phyloP scores from a whole-genome alignment of 2,329 filamentous ascomycete genomes.

The Phaeomoniella chlamydospora region DNA sequence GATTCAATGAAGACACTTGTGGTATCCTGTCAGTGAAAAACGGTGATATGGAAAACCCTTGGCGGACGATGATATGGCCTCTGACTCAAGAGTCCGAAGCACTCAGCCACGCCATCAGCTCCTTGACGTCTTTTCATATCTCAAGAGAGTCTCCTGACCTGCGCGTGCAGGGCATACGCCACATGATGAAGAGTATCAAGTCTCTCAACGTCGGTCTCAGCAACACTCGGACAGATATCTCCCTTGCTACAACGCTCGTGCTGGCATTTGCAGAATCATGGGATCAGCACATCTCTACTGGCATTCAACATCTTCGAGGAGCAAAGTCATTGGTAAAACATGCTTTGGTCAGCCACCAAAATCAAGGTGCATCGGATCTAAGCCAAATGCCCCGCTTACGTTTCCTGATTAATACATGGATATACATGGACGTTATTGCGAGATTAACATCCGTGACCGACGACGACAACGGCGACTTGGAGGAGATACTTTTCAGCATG shows the following conservation, averaged over 20 bases:
- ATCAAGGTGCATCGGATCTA: constrained; percentile 15
- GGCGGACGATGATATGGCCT: constrained; percentile 58
- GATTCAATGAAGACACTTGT: constrained; percentile 53
- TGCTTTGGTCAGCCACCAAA: constrained; percentile 35
- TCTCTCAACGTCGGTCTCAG: background rate
- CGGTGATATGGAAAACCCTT: constrained; percentile 54
- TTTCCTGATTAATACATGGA: constrained; percentile 57
- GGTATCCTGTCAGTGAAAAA: constrained; percentile 59
- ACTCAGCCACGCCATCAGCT: constrained; percentile 52
- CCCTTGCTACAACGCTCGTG: constrained; percentile 55
- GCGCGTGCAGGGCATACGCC: constrained; percentile 49
- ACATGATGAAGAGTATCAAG: constrained; percentile 44
- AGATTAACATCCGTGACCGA: constrained; percentile 49
- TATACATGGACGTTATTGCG: constrained; percentile 61
- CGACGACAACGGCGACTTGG: constrained; percentile 40
- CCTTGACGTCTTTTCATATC: constrained; percentile 56
- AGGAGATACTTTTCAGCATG: constrained; percentile 29
- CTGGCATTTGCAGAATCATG: constrained; percentile 58
- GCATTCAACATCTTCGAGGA: constrained; percentile 54
- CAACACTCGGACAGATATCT: constrained; percentile 35
- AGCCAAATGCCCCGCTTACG: constrained; percentile 27
- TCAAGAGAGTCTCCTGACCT: constrained; percentile 42
- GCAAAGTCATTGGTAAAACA: constrained; percentile 50
- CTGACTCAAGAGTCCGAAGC: constrained; percentile 49
- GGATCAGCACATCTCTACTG: constrained; percentile 55